Percentiles rank a stretch among this genome's conserved stretches.
Evolutionary conservation across 805 yeast species (phyloP).

Genomic region (Lipomyces spencermartinsiae): DNA sequence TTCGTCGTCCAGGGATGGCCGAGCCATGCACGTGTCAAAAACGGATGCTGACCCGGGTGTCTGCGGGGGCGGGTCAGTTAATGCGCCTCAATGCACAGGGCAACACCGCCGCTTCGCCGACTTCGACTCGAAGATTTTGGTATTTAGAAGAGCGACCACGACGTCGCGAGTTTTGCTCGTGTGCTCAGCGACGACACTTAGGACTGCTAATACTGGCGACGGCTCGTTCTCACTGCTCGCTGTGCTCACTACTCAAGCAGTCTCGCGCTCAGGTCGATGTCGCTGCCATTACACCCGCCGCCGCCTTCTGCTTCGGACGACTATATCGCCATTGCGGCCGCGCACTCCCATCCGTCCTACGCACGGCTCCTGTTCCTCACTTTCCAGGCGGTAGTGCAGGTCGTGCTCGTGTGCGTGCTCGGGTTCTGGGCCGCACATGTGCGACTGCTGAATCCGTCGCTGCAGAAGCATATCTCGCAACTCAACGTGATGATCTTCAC

Average conservation of each 20-base stretch:
- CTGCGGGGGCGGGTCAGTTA: background rate
- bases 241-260: background rate
- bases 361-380: constrained; percentile 64
- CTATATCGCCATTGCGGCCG: background rate
- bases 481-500: constrained; percentile 92
- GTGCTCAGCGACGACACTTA: background rate
- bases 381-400: constrained; percentile 90
- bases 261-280: constrained; percentile 4
- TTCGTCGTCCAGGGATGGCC: background rate
- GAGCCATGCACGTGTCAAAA: background rate
- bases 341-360: constrained; percentile 43
- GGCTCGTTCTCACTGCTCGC: no score
- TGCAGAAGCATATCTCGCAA: constrained; percentile 77
- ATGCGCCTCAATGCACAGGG: background rate
- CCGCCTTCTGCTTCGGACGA: no score
- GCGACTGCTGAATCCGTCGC: constrained; percentile 70
- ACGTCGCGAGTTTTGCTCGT: background rate
- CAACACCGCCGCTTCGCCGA: background rate
- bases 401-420: constrained; percentile 80
- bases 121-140: background rate
- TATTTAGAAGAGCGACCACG: background rate
- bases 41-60: background rate
- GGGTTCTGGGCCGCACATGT: constrained; percentile 84
- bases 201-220: no score
- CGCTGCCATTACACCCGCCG: background rate